Percentiles rank a stretch among this genome's conserved stretches.
These are phyloP conservation scores for Crassisporium funariophilum DNA, from an alignment of 768 basidiomycete species.

Conservation along the genomic window DNA sequence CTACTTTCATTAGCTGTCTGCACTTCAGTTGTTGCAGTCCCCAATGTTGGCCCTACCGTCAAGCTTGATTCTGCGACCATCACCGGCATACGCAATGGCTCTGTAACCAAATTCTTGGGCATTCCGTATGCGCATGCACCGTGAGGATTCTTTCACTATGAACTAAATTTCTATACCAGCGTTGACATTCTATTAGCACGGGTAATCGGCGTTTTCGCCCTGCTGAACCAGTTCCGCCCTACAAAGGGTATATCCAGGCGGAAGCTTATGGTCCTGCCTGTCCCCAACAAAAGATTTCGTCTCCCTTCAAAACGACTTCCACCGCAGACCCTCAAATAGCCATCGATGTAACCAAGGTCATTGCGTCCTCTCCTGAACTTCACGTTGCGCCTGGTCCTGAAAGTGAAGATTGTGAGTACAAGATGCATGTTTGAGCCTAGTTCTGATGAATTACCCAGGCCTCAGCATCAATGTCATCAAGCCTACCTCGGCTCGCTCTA, in stretches of 20 bases:
- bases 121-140: constrained; percentile 51
- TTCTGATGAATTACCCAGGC: constrained; percentile 19
- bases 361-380: no score
- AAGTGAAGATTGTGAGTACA: constrained; percentile 14
- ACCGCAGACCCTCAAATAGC: neutral
- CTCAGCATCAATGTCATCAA: constrained; percentile 47
- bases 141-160: constrained; percentile 28
- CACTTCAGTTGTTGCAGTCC: no score
- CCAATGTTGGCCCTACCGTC: no score
- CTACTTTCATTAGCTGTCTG: no score
- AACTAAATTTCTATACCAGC: constrained; percentile 11
- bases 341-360: no score
- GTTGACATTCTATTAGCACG: no score
- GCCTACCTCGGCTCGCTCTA: constrained; percentile 32
- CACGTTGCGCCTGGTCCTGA: neutral
- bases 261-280: constrained; percentile 45
- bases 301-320: no score
- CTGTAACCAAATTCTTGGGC: constrained; percentile 41
- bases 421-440: neutral
- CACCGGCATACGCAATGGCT: constrained; percentile 35
- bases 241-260: constrained; percentile 35
- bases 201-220: constrained; percentile 47
- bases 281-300: constrained; percentile 43
- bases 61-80: no score
- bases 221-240: constrained; percentile 36